A percentile compares a stretch with the other conserved stretches of the same genome.
Conservation (phyloP, 2,329 filamentous ascomycete species). For the Fusarium sp. region DNA sequence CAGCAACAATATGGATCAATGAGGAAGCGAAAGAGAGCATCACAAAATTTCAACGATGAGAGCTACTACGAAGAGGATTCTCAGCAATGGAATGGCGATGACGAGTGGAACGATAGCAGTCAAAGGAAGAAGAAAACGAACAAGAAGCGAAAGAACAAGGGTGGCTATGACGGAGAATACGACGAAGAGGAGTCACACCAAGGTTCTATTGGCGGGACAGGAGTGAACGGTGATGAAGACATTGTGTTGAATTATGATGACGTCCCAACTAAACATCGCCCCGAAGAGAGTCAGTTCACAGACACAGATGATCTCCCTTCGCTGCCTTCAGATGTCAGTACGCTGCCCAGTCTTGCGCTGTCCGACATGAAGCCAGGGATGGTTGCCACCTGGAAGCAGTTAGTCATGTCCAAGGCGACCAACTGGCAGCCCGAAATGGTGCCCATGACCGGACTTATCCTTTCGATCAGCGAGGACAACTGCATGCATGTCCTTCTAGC, state of each 20-base stretch:
- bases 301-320: constrained; percentile 69
- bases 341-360: constrained; percentile 60
- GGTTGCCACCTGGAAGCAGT: constrained; percentile 74
- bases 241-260: constrained; percentile 54
- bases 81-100: constrained; percentile 42
- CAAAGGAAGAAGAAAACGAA: constrained; percentile 48
- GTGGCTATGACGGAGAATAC: constrained; percentile 10
- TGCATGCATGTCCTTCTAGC: constrained; percentile 72
- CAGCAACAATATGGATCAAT: constrained; percentile 65
- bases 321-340: constrained; percentile 65
- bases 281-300: constrained; percentile 56
- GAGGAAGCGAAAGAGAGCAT: constrained; percentile 60
- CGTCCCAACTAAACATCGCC: constrained; percentile 43
- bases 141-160: constrained; percentile 51
- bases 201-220: background rate
- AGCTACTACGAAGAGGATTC: constrained; percentile 43
- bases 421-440: constrained; percentile 73
- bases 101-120: constrained; percentile 48
- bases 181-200: constrained; percentile 17
- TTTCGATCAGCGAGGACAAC: constrained; percentile 61
- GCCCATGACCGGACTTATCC: constrained; percentile 72
- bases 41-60: constrained; percentile 47
- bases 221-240: constrained; percentile 38
- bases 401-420: constrained; percentile 68
- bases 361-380: constrained; percentile 65